A percentile compares a stretch with the other conserved stretches of the same genome.
Evolutionary conservation across 2,329 filamentous ascomycete species (phyloP).

Genomic region (Uncinocarpus reesii): DNA sequence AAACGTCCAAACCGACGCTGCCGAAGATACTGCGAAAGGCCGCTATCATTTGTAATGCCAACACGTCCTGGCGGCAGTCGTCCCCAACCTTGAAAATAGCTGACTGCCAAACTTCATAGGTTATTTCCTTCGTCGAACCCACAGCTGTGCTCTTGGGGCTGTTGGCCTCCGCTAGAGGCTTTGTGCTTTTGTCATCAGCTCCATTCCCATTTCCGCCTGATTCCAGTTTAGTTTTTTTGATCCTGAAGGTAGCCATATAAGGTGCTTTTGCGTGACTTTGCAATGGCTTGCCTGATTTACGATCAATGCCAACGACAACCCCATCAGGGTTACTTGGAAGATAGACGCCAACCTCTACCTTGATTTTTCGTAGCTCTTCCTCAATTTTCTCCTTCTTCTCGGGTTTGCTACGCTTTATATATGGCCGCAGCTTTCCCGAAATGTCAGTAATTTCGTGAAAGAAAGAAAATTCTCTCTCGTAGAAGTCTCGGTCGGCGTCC

Average conservation of each 20-base stretch:
- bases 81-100: conserved; percentile 99
- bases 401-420: conserved; percentile 81
- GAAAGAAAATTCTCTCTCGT: conserved; percentile 92
- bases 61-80: conserved; percentile 91
- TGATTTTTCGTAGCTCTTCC: conserved; percentile 92
- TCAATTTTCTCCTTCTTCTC: conserved; percentile 99
- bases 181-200: conserved; percentile 27
- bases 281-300: conserved; percentile 92
- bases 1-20: conserved; percentile 87
- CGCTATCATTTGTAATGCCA: conserved; percentile 95
- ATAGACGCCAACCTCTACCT: conserved; percentile 94
- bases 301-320: conserved; percentile 92
- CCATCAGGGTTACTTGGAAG: conserved; percentile 94
- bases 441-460: conserved; percentile 94
- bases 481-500: conserved; percentile 68
- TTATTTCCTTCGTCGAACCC: conserved; percentile 28
- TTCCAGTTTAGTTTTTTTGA: conserved; percentile 61
- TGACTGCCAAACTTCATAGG: conserved; percentile 94
- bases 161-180: background rate
- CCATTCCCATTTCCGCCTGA: conserved; percentile 43
- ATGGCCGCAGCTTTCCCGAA: conserved; percentile 88
- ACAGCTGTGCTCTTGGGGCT: background rate
- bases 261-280: conserved; percentile 98
- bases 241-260: conserved; percentile 97
- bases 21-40: conserved; percentile 97